Evolutionary conservation across 225 moss, liverwort and hornwort genomes (phyloP), one percentile per base, ranked within the genome.

Genomic region (Pleurozium schreberi): DNA sequence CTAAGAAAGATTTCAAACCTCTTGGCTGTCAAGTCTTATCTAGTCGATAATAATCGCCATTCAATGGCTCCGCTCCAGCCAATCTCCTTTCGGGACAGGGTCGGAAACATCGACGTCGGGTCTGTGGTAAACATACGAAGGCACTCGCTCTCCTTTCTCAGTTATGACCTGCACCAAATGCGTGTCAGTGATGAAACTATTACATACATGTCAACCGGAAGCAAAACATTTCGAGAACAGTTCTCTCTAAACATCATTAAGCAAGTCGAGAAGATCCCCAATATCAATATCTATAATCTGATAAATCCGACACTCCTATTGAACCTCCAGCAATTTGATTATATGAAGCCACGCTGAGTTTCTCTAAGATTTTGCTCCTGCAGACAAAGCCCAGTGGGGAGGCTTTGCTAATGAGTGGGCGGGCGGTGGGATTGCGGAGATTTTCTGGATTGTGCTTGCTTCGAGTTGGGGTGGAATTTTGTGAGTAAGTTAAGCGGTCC

Each of bases 1-100:
- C 49, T 36, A 25, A n/a, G n/a, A 34, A 59, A 58, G 45, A 43
- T 57, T 58, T 69, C 49, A 53, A 31, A 53, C 68, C 31, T 69
- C 20, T 52, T 20, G 13, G 14, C 55, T 84, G 27, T 52, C 43
- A 14, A 85, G 11, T 33, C 17, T 31, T 34, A 65, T 25, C 42
- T 12, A 14, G 61, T 76, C 42, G 62, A 43, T 5, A n/a, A 36
- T 11, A 33, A 71, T 47, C n/a, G 59, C 55, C 69, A 80, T 89
- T 80, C 88, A 88, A 18, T 67, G 80, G 18, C 85, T 55, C 45
- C 89, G 87, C 81, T 92, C 61, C 89, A 95, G 73, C 98, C 98
- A 98, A 88, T 98, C 98, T 75, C 98, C 98, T 75, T 95, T 93
- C 36, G 93, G 89, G 64, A 98, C 93, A 82, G 98, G 98, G 57